A percentile compares a stretch with the other conserved stretches of the same genome.
Evolutionary conservation across 768 basidiomycete genomes (phyloP).

Genomic region (Suillus clintonianus): DNA sequence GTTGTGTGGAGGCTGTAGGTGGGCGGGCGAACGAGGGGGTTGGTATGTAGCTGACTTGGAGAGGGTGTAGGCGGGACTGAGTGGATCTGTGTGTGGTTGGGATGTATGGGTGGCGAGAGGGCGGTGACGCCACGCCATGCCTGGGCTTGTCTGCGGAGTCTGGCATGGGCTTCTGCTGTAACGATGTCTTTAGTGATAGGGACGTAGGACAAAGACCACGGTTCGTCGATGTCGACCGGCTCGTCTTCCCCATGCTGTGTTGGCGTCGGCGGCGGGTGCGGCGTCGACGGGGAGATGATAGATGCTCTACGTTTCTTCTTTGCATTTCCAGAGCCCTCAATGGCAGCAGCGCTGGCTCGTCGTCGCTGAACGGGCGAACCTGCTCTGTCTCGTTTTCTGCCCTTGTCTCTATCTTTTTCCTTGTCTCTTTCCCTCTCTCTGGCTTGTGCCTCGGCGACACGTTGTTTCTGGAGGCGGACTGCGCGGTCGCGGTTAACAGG

Average conservation of each 20-base stretch:
- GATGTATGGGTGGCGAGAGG: slow-evolving; percentile 28
- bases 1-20: slow-evolving; percentile 69
- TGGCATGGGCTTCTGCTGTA: slow-evolving; percentile 44
- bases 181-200: slow-evolving; percentile 49
- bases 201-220: slow-evolving; percentile 47
- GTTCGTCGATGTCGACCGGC: slow-evolving; percentile 51
- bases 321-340: slow-evolving; percentile 32
- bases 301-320: slow-evolving; percentile 43
- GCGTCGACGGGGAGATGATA: slow-evolving; percentile 10
- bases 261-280: background rate
- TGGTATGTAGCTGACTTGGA: slow-evolving; percentile 17
- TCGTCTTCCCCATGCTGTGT: slow-evolving; percentile 40
- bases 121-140: slow-evolving; percentile 73
- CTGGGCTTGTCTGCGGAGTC: slow-evolving; percentile 58
- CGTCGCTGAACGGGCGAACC: slow-evolving; percentile 25
- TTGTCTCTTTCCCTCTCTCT: slow-evolving; percentile 28
- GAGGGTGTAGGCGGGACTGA: slow-evolving; percentile 27
- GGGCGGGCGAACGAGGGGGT: slow-evolving; percentile 52
- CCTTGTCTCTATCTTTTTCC: slow-evolving; percentile 31
- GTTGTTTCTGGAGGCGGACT: slow-evolving; percentile 39
- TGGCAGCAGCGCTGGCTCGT: slow-evolving; percentile 37
- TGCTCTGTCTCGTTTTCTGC: slow-evolving; percentile 26
- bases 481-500: slow-evolving; percentile 47
- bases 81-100: slow-evolving; percentile 33
- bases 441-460: background rate